Conservation (phyloP, 208 protist species). For the Crithidia fasciculata region DNA sequence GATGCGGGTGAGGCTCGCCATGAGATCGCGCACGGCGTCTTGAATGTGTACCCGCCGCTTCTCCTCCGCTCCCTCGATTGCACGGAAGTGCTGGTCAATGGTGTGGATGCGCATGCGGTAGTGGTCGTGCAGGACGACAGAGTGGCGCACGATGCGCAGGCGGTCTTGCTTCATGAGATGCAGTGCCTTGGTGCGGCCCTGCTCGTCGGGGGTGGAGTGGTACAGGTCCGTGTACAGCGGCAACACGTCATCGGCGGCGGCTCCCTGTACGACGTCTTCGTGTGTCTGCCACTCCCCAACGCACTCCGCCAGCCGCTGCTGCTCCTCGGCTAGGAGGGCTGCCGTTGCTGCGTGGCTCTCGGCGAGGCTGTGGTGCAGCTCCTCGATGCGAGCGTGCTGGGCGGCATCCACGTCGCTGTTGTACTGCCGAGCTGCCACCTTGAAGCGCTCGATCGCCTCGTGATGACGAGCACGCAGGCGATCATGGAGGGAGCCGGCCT, state of each 20-base stretch:
- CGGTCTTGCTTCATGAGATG: conserved; percentile 61
- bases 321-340: conserved; percentile 44
- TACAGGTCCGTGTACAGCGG: conserved; percentile 40
- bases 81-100: conserved; percentile 43
- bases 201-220: conserved; percentile 43
- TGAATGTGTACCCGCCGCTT: conserved; percentile 50
- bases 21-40: conserved; percentile 52
- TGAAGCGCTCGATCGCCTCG: conserved; percentile 50
- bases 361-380: conserved; percentile 50
- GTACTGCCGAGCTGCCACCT: conserved; percentile 38
- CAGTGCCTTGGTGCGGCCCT: conserved; percentile 34
- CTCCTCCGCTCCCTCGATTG: conserved; percentile 53
- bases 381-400: conserved; percentile 50
- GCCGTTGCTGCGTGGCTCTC: conserved; percentile 50
- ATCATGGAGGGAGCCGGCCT: conserved; percentile 28
- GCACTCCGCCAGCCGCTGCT: conserved; percentile 41
- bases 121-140: conserved; percentile 37
- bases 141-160: conserved; percentile 45
- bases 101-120: conserved; percentile 43
- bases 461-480: conserved; percentile 53
- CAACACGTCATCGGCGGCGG: conserved; percentile 37
- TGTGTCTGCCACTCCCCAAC: conserved; percentile 39
- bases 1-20: conserved; percentile 69
- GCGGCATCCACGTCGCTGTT: conserved; percentile 57
- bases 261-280: conserved; percentile 15